phyloP scores from a whole-genome alignment of 768 basidiomycete genomes.

The Tubosaeta sp. region DNA sequence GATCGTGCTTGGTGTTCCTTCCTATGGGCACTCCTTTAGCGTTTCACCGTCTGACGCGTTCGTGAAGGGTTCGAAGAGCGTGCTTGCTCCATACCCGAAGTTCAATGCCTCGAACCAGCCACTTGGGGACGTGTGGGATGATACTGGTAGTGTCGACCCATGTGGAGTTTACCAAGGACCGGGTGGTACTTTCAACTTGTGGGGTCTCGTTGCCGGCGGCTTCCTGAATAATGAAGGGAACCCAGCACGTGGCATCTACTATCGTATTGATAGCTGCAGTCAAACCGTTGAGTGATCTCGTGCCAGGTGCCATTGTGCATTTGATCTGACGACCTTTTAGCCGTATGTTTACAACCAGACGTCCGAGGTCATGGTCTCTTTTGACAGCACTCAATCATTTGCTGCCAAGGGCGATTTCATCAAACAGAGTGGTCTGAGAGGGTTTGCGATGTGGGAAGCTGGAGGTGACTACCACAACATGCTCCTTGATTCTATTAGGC shows the following conservation, averaged over 20 bases:
- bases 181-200: conserved; percentile 54
- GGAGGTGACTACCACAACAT: conserved; percentile 59
- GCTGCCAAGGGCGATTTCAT: conserved; percentile 57
- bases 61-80: conserved; percentile 28
- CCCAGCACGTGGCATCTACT: conserved; percentile 43
- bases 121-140: conserved; percentile 54
- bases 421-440: conserved; percentile 44
- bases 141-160: conserved; percentile 43
- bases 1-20: conserved; percentile 78
- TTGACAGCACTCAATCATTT: conserved; percentile 56
- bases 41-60: conserved; percentile 39
- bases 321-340: conserved; percentile 30
- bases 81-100: conserved; percentile 44
- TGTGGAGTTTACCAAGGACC: conserved; percentile 48
- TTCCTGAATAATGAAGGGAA: conserved; percentile 37
- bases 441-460: conserved; percentile 70
- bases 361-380: conserved; percentile 56
- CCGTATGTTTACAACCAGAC: conserved; percentile 59
- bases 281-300: conserved; percentile 52
- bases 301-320: background rate
- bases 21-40: conserved; percentile 75
- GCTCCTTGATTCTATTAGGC: conserved; percentile 51
- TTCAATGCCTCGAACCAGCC: conserved; percentile 43
- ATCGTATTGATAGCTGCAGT: conserved; percentile 60
- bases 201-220: conserved; percentile 53